Conservation (phyloP, 208 protist genomes). For the Crithidia thermophila region DNA sequence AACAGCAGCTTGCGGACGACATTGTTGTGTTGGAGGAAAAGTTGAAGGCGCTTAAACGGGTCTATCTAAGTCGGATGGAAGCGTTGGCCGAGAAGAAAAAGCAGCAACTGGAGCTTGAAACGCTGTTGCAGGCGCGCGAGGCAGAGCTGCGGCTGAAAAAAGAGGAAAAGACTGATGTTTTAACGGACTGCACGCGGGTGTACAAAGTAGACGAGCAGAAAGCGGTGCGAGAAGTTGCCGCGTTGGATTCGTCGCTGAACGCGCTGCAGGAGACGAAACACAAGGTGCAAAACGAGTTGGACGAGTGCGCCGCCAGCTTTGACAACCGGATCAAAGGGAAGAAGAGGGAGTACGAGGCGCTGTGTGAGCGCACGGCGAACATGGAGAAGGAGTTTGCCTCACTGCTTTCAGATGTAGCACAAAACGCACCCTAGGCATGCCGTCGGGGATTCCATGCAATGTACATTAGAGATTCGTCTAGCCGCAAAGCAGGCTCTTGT, state of each 20-base stretch:
- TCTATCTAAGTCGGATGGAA: constrained; percentile 61
- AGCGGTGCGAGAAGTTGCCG: constrained; percentile 54
- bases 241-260: constrained; percentile 58
- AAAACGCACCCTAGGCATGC: constrained; percentile 36
- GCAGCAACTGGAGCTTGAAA: constrained; percentile 44
- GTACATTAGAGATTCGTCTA: constrained; percentile 22
- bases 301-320: constrained; percentile 51
- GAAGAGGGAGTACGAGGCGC: constrained; percentile 57
- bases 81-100: constrained; percentile 38
- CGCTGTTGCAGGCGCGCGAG: constrained; percentile 30
- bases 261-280: constrained; percentile 66
- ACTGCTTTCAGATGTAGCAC: constrained; percentile 68
- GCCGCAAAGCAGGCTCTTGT: no score
- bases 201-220: constrained; percentile 82
- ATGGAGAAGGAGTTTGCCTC: constrained; percentile 89
- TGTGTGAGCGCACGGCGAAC: constrained; percentile 56
- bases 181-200: constrained; percentile 85
- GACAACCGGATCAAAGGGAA: constrained; percentile 68
- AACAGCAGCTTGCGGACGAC: constrained; percentile 70
- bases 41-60: constrained; percentile 62
- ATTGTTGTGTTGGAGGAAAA: constrained; percentile 50
- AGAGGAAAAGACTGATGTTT: constrained; percentile 74
- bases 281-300: constrained; percentile 52
- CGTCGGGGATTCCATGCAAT: no score
- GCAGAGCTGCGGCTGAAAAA: constrained; percentile 34